These are phyloP conservation scores for Beta macrorhiza DNA, from an alignment of 179 eudicot genomes.

Conservation along the genomic window DNA sequence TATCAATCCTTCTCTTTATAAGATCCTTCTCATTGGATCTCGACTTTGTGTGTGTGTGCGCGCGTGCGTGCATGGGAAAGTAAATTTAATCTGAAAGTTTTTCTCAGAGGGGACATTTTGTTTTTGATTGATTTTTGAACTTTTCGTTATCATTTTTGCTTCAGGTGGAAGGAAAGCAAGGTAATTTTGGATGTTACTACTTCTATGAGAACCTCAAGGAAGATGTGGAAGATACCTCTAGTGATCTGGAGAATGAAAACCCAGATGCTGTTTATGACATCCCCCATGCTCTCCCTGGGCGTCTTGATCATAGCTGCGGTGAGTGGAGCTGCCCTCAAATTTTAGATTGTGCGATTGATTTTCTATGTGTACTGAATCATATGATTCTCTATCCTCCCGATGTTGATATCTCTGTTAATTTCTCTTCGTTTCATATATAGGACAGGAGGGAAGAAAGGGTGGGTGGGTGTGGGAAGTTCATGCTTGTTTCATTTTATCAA, in stretches of 20 bases:
- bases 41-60: too few species aligned
- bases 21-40: too few species aligned
- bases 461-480: not conserved
- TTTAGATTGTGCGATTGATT: conserved; percentile 17
- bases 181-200: conserved; percentile 64
- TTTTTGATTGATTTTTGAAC: not conserved
- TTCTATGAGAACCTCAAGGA: conserved; percentile 81
- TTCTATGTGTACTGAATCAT: not conserved
- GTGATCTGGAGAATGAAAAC: conserved; percentile 50
- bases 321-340: conserved; percentile 34
- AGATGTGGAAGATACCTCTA: conserved; percentile 52
- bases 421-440: not conserved
- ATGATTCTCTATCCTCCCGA: not conserved
- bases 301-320: conserved; percentile 49
- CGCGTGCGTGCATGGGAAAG: not conserved
- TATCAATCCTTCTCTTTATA: too few species aligned
- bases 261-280: conserved; percentile 35
- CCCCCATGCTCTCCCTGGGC: conserved; percentile 60
- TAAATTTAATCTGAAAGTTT: not conserved
- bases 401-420: not conserved
- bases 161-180: conserved; percentile 76
- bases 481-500: not conserved
- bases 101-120: not conserved
- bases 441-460: not conserved
- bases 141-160: conserved; percentile 20